Evolutionary conservation across 768 basidiomycete species (phyloP).

Genomic region (Lyophyllum semitale): DNA sequence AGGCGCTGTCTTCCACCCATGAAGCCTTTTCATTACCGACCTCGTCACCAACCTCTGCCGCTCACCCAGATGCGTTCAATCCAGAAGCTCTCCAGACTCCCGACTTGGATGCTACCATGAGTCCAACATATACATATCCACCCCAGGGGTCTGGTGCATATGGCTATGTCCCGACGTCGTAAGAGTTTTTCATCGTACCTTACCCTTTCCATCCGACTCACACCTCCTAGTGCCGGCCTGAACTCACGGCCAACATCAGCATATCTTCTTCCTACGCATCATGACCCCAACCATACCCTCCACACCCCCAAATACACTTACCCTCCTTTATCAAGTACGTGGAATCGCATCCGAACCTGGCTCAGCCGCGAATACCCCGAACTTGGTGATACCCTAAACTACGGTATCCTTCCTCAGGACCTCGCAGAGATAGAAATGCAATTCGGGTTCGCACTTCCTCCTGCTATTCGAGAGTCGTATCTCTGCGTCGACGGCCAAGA

Average conservation of each 20-base stretch:
- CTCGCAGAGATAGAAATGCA: conserved; percentile 82
- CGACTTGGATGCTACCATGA: conserved; percentile 46
- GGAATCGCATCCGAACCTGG: conserved; percentile 83
- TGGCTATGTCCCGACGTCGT: conserved; percentile 64
- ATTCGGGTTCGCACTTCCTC: conserved; percentile 82
- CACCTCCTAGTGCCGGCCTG: conserved; percentile 33
- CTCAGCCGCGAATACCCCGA: conserved; percentile 88
- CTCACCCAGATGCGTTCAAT: conserved; percentile 63
- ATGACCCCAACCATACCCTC: conserved; percentile 49
- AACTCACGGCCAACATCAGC: conserved; percentile 48
- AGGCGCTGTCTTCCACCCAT: conserved; percentile 76
- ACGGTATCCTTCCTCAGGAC: conserved; percentile 80
- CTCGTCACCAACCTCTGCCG: conserved; percentile 57
- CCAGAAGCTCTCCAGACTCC: conserved; percentile 53
- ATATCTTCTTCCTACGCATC: conserved; percentile 70
- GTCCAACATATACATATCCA: conserved; percentile 74
- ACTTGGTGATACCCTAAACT: conserved; percentile 93
- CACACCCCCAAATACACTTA: conserved; percentile 49
- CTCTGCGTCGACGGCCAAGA: conserved; percentile 91
- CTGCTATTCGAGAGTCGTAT: conserved; percentile 90
- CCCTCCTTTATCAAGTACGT: conserved; percentile 81
- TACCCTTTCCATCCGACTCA: conserved; percentile 10
- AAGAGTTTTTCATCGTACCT: conserved; percentile 21
- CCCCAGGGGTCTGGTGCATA: conserved; percentile 62
- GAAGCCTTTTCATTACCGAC: conserved; percentile 89